Conservation (phyloP, 75 land plant species). For the Pinus taeda region DNA sequence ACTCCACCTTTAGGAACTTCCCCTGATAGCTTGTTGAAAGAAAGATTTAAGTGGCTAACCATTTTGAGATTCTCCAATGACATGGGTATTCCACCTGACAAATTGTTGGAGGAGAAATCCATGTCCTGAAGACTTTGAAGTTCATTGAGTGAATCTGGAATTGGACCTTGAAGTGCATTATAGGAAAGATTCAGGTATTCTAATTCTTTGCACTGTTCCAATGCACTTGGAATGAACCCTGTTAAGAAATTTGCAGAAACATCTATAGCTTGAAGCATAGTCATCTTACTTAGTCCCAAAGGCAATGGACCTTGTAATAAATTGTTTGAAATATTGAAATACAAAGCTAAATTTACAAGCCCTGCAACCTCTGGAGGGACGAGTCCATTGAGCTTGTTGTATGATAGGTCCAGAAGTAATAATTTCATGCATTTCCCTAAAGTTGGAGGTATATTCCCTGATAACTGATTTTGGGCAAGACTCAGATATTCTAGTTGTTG, state of each 20-base stretch:
- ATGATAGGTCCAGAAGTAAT: not conserved
- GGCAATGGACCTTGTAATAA: conserved; percentile 14
- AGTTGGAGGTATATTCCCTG: too few species aligned
- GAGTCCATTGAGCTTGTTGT: not conserved
- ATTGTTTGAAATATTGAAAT: conserved; percentile 27
- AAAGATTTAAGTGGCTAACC: conserved; percentile 30
- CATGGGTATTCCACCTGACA: conserved; percentile 32
- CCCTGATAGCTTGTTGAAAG: conserved; percentile 23
- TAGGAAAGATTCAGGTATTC: conserved; percentile 26
- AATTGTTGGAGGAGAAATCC: conserved; percentile 29
- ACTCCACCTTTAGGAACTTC: conserved; percentile 12
- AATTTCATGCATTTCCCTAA: too few species aligned
- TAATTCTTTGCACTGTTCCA: conserved; percentile 14
- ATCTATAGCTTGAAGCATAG: conserved; percentile 13
- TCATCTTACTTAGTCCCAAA: conserved; percentile 18
- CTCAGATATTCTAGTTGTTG: too few species aligned
- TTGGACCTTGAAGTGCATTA: conserved; percentile 16
- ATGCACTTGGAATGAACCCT: conserved; percentile 21
- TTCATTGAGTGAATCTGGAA: conserved; percentile 32
- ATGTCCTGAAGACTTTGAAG: conserved; percentile 18
- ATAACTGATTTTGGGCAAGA: too few species aligned
- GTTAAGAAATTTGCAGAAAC: conserved; percentile 28
- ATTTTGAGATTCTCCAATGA: conserved; percentile 10
- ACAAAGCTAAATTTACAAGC: too few species aligned
- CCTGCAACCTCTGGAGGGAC: not conserved